phyloP scores from a whole-genome alignment of 257 asterid genomes.

The Forsythia suspensa region DNA sequence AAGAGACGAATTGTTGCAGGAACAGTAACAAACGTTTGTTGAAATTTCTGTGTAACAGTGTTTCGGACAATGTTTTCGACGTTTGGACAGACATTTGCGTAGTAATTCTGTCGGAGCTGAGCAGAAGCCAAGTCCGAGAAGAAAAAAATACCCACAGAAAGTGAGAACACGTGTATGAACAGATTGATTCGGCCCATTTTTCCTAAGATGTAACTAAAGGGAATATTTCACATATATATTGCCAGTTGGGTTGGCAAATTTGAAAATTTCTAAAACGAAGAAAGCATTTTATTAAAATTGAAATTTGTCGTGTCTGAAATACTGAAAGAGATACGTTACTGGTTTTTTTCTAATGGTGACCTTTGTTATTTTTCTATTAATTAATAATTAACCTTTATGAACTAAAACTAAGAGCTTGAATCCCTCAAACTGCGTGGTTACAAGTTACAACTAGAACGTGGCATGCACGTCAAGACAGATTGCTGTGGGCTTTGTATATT shows the following conservation, averaged over 20 bases:
- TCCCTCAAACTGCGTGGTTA: background rate
- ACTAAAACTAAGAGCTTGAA: slow-evolving; percentile 1
- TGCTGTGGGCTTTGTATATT: background rate
- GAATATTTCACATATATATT: too few relatives aligned
- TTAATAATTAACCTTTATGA: background rate
- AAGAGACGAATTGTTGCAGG: slow-evolving; percentile 49
- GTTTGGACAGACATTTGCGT: slow-evolving; percentile 39
- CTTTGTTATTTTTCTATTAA: slow-evolving; percentile 5
- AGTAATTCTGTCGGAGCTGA: slow-evolving; percentile 38
- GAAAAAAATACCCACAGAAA: slow-evolving; percentile 17
- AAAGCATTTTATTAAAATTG: background rate
- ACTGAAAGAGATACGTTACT: slow-evolving; percentile 22
- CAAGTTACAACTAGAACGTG: background rate
- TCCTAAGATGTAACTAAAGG: too few relatives aligned
- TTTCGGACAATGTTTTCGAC: slow-evolving; percentile 44
- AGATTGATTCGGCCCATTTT: slow-evolving; percentile 39
- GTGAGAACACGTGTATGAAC: slow-evolving; percentile 1
- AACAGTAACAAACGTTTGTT: slow-evolving; percentile 42
- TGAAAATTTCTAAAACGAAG: slow-evolving; percentile 23
- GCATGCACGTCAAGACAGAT: background rate
- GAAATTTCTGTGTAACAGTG: slow-evolving; percentile 38
- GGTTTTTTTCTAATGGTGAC: slow-evolving; percentile 5
- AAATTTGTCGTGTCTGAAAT: slow-evolving; percentile 9
- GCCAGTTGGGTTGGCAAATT: slow-evolving; percentile 51
- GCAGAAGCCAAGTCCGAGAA: slow-evolving; percentile 30